Evolutionary conservation across 345 rosid species (phyloP).

Genomic region (Lumnitzera littorea): DNA sequence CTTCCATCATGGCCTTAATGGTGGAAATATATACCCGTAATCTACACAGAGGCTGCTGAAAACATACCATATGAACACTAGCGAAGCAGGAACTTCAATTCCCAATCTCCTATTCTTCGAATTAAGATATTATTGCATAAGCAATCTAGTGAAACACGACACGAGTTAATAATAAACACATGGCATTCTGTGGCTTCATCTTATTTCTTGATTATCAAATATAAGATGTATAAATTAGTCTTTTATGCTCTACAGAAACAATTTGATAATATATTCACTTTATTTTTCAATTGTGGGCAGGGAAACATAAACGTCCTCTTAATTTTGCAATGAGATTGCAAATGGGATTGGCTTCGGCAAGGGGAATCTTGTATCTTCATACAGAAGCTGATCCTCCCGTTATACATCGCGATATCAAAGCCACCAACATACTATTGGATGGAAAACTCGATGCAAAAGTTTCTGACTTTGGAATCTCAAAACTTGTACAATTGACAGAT

Average conservation of each 20-base stretch:
- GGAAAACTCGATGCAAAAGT: slow-evolving; percentile 66
- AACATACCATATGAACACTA: too few species aligned
- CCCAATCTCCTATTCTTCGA: too few species aligned
- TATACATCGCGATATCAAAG: slow-evolving; percentile 93
- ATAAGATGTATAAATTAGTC: too few species aligned
- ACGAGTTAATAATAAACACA: too few species aligned
- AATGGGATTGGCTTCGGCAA: slow-evolving; percentile 72
- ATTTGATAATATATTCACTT: slow-evolving; percentile 2
- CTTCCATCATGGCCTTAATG: too few species aligned
- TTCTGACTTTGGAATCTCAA: slow-evolving; percentile 93
- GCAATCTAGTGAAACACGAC: too few species aligned
- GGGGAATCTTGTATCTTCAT: slow-evolving; percentile 79
- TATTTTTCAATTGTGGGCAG: slow-evolving; percentile 24
- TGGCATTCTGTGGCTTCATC: too few species aligned
- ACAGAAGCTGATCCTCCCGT: slow-evolving; percentile 96
- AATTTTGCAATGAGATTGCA: slow-evolving; percentile 65
- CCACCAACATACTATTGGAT: slow-evolving; percentile 83
- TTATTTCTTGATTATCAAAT: too few species aligned
- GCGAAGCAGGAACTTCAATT: too few species aligned
- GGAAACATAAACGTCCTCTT: slow-evolving; percentile 36
- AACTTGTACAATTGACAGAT: slow-evolving; percentile 77
- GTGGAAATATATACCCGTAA: too few species aligned
- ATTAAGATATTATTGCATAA: too few species aligned
- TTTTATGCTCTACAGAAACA: neutral
- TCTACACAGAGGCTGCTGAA: too few species aligned